A percentile compares a stretch with the other conserved stretches of the same genome.
These are phyloP conservation scores for Leccinum disarticulatum DNA, from an alignment of 768 basidiomycete genomes.

Conservation along the genomic window DNA sequence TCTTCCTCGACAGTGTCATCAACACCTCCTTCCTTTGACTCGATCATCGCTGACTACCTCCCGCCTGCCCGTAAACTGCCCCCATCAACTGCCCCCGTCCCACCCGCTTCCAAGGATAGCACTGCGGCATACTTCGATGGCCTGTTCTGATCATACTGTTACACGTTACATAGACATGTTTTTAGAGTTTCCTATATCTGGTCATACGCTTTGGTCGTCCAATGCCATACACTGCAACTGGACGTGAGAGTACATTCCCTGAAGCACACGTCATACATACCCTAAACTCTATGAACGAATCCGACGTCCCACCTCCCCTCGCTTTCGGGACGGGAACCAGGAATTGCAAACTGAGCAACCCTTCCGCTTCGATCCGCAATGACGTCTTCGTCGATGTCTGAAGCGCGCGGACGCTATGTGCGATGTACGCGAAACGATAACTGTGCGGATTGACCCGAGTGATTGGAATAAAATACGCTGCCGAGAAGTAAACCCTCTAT, in stretches of 20 bases:
- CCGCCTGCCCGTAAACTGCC: conserved; percentile 37
- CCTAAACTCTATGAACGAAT: conserved; percentile 86
- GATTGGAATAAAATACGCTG: neutral
- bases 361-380: conserved; percentile 78
- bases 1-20: conserved; percentile 36
- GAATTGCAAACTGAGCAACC: conserved; percentile 86
- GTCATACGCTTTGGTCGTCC: conserved; percentile 31
- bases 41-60: conserved; percentile 72
- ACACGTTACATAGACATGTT: conserved; percentile 11
- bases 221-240: conserved; percentile 29
- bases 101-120: conserved; percentile 25
- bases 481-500: conserved; percentile 10
- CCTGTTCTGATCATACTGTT: conserved; percentile 28
- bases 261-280: conserved; percentile 44
- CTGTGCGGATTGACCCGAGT: conserved; percentile 39
- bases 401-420: conserved; percentile 69
- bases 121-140: conserved; percentile 44
- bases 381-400: conserved; percentile 87
- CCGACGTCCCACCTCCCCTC: conserved; percentile 40
- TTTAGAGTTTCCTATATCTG: conserved; percentile 17
- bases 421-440: conserved; percentile 81
- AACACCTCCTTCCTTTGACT: conserved; percentile 61
- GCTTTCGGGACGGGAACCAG: conserved; percentile 63
- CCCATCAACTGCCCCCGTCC: conserved; percentile 2
- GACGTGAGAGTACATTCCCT: conserved; percentile 11